Percentiles rank a stretch among this genome's conserved stretches.
Evolutionary conservation across 2,329 filamentous ascomycete species (phyloP).

Genomic region (Davidsoniella neocaledoniae): DNA sequence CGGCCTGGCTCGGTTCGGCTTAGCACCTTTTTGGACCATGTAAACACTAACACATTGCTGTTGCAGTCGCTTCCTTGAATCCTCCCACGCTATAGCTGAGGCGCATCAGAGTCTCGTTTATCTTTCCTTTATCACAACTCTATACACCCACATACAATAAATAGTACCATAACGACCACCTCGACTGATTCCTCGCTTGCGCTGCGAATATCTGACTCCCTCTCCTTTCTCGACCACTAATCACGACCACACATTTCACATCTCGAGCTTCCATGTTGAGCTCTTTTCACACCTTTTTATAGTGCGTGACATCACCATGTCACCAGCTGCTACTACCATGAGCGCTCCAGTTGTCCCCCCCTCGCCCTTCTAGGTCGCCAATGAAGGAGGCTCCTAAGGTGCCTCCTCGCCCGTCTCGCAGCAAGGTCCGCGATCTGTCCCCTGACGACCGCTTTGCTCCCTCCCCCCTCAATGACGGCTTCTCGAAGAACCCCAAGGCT

Average conservation of each 20-base stretch:
- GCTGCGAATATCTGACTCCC: neutral
- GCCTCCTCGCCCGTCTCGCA: conserved; percentile 59
- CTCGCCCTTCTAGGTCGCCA: conserved; percentile 33
- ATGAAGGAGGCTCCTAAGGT: conserved; percentile 39
- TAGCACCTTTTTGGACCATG: no score
- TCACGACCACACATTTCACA: conserved; percentile 14
- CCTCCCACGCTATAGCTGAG: no score
- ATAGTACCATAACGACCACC: neutral
- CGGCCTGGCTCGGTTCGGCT: no score
- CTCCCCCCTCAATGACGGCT: conserved; percentile 67
- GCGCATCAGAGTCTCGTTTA: no score
- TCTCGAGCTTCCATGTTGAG: neutral
- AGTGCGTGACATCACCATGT: conserved; percentile 22
- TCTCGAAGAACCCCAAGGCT: conserved; percentile 30
- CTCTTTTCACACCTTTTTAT: neutral
- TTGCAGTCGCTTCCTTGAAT: no score
- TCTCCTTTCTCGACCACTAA: conserved; percentile 12
- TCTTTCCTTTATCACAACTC: no score
- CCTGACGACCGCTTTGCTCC: conserved; percentile 66
- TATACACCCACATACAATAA: no score
- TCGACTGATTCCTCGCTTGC: no score
- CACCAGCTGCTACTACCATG: conserved; percentile 29
- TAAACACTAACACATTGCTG: no score
- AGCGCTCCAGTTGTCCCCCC: conserved; percentile 38
- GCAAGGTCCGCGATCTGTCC: conserved; percentile 58